phyloP scores from a whole-genome alignment of 192 early-diverging fungal species.

The Dimargaris xerosporica region DNA sequence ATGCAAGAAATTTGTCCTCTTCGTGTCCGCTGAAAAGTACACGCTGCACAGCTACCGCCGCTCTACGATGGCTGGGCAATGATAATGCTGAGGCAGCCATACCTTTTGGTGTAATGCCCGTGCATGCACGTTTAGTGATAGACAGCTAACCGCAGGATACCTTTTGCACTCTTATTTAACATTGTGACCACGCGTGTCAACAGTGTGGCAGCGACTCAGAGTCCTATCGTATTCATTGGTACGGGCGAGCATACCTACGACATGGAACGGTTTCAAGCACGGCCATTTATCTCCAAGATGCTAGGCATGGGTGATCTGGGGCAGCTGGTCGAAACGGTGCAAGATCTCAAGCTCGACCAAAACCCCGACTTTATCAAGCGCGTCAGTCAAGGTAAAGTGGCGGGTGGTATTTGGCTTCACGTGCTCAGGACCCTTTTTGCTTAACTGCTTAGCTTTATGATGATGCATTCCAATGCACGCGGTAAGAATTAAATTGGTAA shows the following conservation, averaged over 20 bases:
- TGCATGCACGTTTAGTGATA: too few relatives aligned
- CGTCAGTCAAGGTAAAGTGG: conserved; percentile 45
- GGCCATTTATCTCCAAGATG: conserved; percentile 84
- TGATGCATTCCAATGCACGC: too few relatives aligned
- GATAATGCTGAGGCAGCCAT: too few relatives aligned
- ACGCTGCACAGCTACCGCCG: neutral
- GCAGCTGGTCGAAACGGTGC: conserved; percentile 74
- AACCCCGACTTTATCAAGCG: conserved; percentile 83
- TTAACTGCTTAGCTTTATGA: too few relatives aligned
- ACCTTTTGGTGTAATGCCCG: too few relatives aligned
- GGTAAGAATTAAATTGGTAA: too few relatives aligned
- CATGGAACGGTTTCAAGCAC: conserved; percentile 75
- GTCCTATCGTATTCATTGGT: conserved; percentile 91
- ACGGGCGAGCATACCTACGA: conserved; percentile 96
- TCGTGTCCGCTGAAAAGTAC: conserved; percentile 8
- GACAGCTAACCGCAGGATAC: too few relatives aligned
- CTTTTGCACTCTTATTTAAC: too few relatives aligned
- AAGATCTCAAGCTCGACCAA: conserved; percentile 76
- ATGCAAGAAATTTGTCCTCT: too few relatives aligned
- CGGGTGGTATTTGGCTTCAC: neutral
- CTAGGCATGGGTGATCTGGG: conserved; percentile 87
- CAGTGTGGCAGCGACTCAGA: conserved; percentile 79
- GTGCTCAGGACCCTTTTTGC: too few relatives aligned
- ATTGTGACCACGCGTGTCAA: too few relatives aligned
- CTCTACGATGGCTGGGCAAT: too few relatives aligned